phyloP scores from a whole-genome alignment of 306 rosid species.

The Castanea sativa region DNA sequence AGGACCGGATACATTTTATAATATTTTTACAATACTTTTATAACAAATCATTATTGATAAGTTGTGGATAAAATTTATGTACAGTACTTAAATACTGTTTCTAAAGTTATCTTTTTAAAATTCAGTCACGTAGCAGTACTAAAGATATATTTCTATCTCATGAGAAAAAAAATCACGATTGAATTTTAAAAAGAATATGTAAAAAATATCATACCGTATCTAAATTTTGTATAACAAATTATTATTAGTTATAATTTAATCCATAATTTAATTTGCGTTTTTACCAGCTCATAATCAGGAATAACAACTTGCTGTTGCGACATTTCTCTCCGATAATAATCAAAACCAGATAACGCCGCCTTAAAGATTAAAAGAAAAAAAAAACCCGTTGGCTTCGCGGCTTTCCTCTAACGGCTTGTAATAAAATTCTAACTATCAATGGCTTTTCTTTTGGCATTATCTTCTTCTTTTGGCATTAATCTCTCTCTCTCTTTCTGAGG shows the following conservation, averaged over 20 bases:
- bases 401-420: slow-evolving; percentile 11
- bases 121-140: too few relatives aligned
- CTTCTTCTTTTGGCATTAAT: not conserved
- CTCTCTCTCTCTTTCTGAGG: not conserved
- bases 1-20: not conserved
- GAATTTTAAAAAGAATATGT: too few relatives aligned
- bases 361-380: not conserved
- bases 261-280: too few relatives aligned
- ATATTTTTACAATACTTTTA: too few relatives aligned
- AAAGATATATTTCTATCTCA: too few relatives aligned
- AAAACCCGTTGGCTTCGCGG: slow-evolving; percentile 28
- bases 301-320: too few relatives aligned
- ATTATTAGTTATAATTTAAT: too few relatives aligned
- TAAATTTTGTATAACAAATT: accelerated
- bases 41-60: too few relatives aligned
- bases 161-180: accelerated
- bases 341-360: not conserved
- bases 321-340: not conserved
- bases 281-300: accelerated
- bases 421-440: not conserved
- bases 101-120: accelerated
- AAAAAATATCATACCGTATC: not conserved
- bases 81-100: accelerated
- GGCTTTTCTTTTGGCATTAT: not conserved
- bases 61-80: too few relatives aligned